Evolutionary conservation across 371 early-diverging fungal genomes (phyloP).

Genomic region (Dinochytrium kinnereticum): DNA sequence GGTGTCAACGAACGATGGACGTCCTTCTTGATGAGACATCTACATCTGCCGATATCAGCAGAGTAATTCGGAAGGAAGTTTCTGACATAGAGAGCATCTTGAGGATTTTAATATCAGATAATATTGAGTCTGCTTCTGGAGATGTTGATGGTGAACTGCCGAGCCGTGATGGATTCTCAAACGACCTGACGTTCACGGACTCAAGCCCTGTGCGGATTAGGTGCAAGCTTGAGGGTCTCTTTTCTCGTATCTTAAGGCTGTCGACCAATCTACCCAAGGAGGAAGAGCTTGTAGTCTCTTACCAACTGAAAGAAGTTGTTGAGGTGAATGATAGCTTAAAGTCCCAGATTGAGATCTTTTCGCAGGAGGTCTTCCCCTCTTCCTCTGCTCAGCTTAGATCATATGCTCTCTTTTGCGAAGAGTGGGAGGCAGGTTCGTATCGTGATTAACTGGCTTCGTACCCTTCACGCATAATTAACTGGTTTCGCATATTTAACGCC

Average conservation of each 20-base stretch:
- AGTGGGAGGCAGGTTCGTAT: background rate
- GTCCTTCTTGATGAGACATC: background rate
- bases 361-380: background rate
- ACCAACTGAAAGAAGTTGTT: background rate
- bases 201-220: background rate
- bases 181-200: background rate
- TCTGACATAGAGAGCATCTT: background rate
- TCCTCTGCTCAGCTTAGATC: background rate
- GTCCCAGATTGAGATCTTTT: constrained; percentile 3
- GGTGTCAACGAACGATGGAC: constrained; percentile 4
- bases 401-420: background rate
- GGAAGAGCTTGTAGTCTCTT: constrained; percentile 1
- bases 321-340: background rate
- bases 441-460: too few species aligned
- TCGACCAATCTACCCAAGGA: background rate
- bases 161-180: background rate
- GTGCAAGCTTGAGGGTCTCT: background rate
- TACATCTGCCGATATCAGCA: background rate
- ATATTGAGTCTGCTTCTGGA: background rate
- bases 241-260: background rate
- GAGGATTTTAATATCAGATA: background rate
- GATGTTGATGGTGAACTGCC: background rate
- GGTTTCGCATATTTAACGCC: too few species aligned
- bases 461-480: too few species aligned
- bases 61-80: background rate